Evolutionary conservation across 305 asterid species (phyloP).

Genomic region (Plantago rigida): DNA sequence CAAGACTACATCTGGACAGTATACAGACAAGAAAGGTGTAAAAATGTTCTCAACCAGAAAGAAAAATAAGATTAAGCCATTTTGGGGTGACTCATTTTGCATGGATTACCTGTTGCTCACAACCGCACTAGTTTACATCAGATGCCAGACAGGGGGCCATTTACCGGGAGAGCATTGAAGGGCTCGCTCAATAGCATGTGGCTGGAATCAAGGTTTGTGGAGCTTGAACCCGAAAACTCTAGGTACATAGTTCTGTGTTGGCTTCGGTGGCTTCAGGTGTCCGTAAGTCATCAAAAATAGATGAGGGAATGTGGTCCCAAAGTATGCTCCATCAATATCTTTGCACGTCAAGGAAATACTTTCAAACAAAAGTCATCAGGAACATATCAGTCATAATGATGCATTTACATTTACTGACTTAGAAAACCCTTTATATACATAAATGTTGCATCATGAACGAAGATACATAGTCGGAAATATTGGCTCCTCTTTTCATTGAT

Average conservation of each 20-base stretch:
- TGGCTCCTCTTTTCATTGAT: too few species aligned
- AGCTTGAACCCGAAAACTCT: slow-evolving; percentile 65
- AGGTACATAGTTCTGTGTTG: slow-evolving; percentile 46
- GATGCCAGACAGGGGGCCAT: slow-evolving; percentile 27
- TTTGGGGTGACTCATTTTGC: slow-evolving; percentile 1
- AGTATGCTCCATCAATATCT: slow-evolving; percentile 62
- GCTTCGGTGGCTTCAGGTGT: slow-evolving; percentile 54
- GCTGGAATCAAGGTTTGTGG: slow-evolving; percentile 38
- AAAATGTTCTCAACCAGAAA: slow-evolving; percentile 30
- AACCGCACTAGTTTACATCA: slow-evolving; percentile 23
- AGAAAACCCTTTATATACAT: too few species aligned
- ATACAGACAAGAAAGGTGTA: slow-evolving; percentile 22
- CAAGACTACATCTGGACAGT: slow-evolving; percentile 14
- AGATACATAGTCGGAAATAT: too few species aligned
- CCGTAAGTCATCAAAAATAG: slow-evolving; percentile 60
- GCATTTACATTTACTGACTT: too few species aligned
- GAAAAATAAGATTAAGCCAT: slow-evolving; percentile 31
- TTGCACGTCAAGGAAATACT: slow-evolving; percentile 32
- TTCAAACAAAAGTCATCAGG: not conserved
- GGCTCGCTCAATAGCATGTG: slow-evolving; percentile 20
- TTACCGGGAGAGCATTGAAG: slow-evolving; percentile 23
- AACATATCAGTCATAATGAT: not conserved
- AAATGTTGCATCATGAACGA: too few species aligned
- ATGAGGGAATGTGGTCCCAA: slow-evolving; percentile 64
- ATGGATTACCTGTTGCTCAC: slow-evolving; percentile 14